Evolutionary conservation across 768 basidiomycete species (phyloP), one percentile per base, ranked within the genome.

Genomic region (Tricholoma saponaceum): DNA sequence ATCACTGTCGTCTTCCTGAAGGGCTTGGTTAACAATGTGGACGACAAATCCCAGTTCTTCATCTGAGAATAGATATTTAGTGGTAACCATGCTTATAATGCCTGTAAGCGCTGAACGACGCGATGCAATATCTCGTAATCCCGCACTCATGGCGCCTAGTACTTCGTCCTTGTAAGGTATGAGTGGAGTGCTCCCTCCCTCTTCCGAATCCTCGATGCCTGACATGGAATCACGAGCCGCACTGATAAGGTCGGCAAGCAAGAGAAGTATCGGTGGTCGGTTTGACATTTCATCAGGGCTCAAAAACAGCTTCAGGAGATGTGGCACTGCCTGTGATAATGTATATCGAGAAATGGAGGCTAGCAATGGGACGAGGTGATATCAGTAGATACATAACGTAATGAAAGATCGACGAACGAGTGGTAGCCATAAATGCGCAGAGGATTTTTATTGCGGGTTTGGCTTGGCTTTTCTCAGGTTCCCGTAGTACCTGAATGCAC

Each of bases 401-500:
- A 56, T 35, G 54, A 52, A 35, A 64, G 60, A 25, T 58, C 49
- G 26, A 81, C 89, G 50, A 66, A 95, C 95, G 81, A 7, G 91
- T 89, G 12, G 87, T 88, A n/a, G 80, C 73, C 70, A 92, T 79
- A 62, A 94, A 83, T 1, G 85, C 82, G 60, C 88, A 87, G 30
- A 98, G 72, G 30, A 94, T 82, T 68, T 91, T 93, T 47, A 89
- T 88, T 1, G 94, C 95, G 39, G 91, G 86, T 67, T 86, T 86
- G 1, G 95, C 94, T 68, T 94, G 90, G 67, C 83, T 88, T 74
- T 98, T 98, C 70, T 98, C 97, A 0, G 96, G 94, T 67, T 97
- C 92, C 43, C 85, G 82, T 43, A 98, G 72, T 56, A 90, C 83
- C 22, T 81, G 78, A 7, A 94, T 77, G 63, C 92, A 95, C 66